Conservation (phyloP, 257 asterid species). For the Ehretia macrophylla region DNA sequence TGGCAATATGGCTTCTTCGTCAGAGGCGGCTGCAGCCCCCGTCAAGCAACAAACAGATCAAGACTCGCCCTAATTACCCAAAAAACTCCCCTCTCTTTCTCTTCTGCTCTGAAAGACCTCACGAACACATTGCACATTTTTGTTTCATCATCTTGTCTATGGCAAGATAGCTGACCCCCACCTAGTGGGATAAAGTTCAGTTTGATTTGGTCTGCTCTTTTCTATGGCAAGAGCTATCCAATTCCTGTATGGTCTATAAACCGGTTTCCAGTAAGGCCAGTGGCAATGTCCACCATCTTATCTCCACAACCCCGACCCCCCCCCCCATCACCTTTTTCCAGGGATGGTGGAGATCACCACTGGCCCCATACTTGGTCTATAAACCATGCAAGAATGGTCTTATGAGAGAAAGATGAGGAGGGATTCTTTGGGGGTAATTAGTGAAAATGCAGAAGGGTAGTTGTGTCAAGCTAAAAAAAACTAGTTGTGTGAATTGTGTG, state of each 20-base stretch:
- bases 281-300: background rate
- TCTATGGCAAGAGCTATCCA: too few relatives aligned
- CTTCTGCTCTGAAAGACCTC: background rate
- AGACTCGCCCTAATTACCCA: slow-evolving; percentile 34
- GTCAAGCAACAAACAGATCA: slow-evolving; percentile 27
- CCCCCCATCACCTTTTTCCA: too few relatives aligned
- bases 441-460: slow-evolving; percentile 6
- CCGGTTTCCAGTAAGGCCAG: background rate
- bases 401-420: slow-evolving; percentile 1
- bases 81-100: slow-evolving; percentile 26
- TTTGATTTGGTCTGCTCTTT: too few relatives aligned
- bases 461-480: too few relatives aligned
- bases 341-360: too few relatives aligned
- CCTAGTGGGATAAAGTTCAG: too few relatives aligned
- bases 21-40: slow-evolving; percentile 19
- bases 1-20: slow-evolving; percentile 7
- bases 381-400: background rate
- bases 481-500: background rate
- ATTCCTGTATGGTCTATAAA: background rate
- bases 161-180: too few relatives aligned
- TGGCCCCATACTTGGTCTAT: slow-evolving; percentile 2
- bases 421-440: slow-evolving; percentile 38
- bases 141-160: too few relatives aligned
- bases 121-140: background rate
- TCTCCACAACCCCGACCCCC: too few relatives aligned